A percentile compares a stretch with the other conserved stretches of the same genome.
These are phyloP conservation scores for Proliferodiscus dingleyae DNA, from an alignment of 2,329 filamentous ascomycete species.

Conservation along the genomic window DNA sequence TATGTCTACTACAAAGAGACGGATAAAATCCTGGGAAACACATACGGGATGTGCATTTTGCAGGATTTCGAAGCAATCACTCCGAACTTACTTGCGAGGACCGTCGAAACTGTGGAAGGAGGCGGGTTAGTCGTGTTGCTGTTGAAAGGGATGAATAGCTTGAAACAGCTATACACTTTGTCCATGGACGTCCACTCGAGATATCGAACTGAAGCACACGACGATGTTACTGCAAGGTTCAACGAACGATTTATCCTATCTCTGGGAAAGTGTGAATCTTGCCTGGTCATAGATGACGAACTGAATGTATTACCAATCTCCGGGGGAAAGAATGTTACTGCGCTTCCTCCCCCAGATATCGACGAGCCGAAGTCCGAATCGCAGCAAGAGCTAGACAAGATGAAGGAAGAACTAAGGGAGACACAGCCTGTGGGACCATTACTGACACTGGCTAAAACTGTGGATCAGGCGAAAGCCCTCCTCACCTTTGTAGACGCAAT, in stretches of 20 bases:
- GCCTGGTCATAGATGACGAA: conserved; percentile 95
- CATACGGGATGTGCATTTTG: conserved; percentile 96
- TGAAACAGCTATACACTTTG: conserved; percentile 95
- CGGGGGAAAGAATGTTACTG: conserved; percentile 83
- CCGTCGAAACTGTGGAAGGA: conserved; percentile 95
- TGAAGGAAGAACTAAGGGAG: conserved; percentile 84
- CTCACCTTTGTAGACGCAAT: conserved; percentile 96
- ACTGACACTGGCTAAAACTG: conserved; percentile 78
- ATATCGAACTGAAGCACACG: conserved; percentile 93
- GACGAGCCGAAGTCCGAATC: conserved; percentile 69
- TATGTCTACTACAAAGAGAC: conserved; percentile 99
- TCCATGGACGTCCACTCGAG: conserved; percentile 97
- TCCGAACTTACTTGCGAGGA: conserved; percentile 90
- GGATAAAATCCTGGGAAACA: conserved; percentile 96
- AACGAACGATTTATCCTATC: conserved; percentile 97
- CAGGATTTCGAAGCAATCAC: conserved; percentile 98
- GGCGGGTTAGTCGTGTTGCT: conserved; percentile 86
- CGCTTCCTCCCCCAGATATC: conserved; percentile 69
- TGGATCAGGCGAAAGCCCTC: conserved; percentile 95
- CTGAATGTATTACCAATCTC: conserved; percentile 96
- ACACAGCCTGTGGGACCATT: conserved; percentile 81
- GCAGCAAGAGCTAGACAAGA: conserved; percentile 71
- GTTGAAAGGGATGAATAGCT: conserved; percentile 91
- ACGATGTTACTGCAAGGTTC: conserved; percentile 91
- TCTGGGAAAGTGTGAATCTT: conserved; percentile 89